Conservation (phyloP, 1,139 yeast genomes). For the Meyerozyma athensensis region DNA sequence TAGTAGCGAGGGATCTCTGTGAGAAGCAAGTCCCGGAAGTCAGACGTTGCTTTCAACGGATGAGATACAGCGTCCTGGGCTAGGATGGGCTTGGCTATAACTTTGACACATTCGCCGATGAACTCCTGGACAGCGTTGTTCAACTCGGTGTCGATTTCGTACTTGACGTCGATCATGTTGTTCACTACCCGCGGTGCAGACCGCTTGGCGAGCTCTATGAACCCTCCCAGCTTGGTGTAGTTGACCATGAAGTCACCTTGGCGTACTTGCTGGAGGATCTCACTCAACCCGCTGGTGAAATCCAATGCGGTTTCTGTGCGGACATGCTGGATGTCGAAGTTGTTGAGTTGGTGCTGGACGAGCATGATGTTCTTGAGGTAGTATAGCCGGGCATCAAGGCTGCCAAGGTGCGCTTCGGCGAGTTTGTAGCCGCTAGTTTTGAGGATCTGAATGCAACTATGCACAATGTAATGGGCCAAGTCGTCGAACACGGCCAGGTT, state of each 20-base stretch:
- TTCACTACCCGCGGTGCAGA: constrained; percentile 80
- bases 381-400: constrained; percentile 59
- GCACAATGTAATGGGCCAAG: constrained; percentile 82
- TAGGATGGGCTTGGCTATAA: constrained; percentile 31
- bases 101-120: constrained; percentile 35
- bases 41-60: constrained; percentile 23
- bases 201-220: constrained; percentile 58
- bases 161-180: constrained; percentile 81
- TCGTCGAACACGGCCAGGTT: constrained; percentile 80
- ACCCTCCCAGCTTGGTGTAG: constrained; percentile 29
- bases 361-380: constrained; percentile 69
- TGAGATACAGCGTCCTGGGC: constrained; percentile 14
- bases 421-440: constrained; percentile 46
- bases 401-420: constrained; percentile 34
- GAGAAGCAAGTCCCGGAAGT: constrained; percentile 47
- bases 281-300: constrained; percentile 66
- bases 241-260: constrained; percentile 31
- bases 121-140: constrained; percentile 67
- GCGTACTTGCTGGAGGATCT: constrained; percentile 46
- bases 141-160: constrained; percentile 69
- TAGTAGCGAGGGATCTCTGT: constrained; percentile 53
- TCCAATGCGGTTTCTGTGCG: constrained; percentile 73
- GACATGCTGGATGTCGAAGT: constrained; percentile 75
- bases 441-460: constrained; percentile 61
- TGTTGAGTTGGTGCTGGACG: constrained; percentile 65